These are phyloP conservation scores for Hibiscus mutabilis DNA, from an alignment of 345 rosid species.

Conservation along the genomic window DNA sequence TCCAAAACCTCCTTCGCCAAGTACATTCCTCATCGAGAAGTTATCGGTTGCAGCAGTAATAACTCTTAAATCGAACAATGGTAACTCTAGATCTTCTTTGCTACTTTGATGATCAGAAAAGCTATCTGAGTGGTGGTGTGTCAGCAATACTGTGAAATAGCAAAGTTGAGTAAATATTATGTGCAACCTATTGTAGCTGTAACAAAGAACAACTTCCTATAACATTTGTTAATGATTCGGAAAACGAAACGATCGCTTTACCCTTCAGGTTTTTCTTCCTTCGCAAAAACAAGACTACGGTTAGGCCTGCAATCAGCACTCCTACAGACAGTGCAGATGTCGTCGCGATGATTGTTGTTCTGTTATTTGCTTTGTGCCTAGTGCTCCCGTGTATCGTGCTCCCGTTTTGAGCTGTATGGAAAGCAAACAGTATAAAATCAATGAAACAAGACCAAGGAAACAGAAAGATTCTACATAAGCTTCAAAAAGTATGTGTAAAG, in stretches of 20 bases:
- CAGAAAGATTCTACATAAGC: too few species aligned
- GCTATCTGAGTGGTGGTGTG: background rate
- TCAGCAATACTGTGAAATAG: background rate
- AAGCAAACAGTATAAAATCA: background rate
- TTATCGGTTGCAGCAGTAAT: slow-evolving; percentile 24
- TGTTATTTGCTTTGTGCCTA: background rate
- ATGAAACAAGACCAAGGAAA: background rate
- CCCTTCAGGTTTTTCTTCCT: background rate
- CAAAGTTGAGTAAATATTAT: background rate
- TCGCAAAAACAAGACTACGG: background rate
- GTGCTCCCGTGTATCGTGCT: background rate
- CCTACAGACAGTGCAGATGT: background rate
- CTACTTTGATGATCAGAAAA: slow-evolving; percentile 3
- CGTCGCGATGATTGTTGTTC: background rate
- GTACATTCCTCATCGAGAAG: slow-evolving; percentile 18
- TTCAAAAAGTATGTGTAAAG: background rate
- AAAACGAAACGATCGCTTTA: background rate
- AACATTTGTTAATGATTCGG: background rate
- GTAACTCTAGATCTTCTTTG: slow-evolving; percentile 27
- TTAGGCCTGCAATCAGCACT: background rate
- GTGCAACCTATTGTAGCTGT: background rate
- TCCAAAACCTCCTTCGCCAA: slow-evolving; percentile 44
- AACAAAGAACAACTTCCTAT: too few species aligned
- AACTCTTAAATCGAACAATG: slow-evolving; percentile 21
- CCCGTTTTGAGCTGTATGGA: background rate